Evolutionary conservation across 2,329 filamentous ascomycete genomes (phyloP), one percentile per base, ranked within the genome.

Genomic region (Pestalotiopsis fici): DNA sequence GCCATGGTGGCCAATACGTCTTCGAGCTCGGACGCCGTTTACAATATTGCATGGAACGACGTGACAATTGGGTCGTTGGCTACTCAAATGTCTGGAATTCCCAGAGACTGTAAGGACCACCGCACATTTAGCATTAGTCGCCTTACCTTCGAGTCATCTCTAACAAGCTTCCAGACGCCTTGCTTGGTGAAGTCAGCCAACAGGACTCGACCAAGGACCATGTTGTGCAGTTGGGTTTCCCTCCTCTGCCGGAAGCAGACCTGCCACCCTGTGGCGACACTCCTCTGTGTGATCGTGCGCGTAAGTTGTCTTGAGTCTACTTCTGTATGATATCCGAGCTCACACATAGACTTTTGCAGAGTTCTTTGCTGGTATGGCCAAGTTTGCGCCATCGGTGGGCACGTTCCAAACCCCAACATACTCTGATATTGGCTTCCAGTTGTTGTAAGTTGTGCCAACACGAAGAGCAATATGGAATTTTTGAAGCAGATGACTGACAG

Each of bases 401-500:
- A 73, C 74, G 0, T 73, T 69, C 37, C 70, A 71, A 27, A 72
- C 71, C 11, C 71, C 74, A 4, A 73, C 74, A 21, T 76, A 76
- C 64, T 76, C 74, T 15, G 75, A 76, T 54, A 73, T 76, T 60
- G 74, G 69, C 35, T 76, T 76, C 31, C 74, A 76, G 60, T 66
- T 76, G 11, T 70, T 76, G 74, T 76, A 67, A 72, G 66, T 74
- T 76, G 5, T 77, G 73, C 0, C 74, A 76, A 0, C 71, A 71
- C 23, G 7, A 47, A 28, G 12, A 31, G 28, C 18, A 31, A 37
- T 18, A 3, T 31, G 27, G 6, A 21, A 57, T 13, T 21, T 7
- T 27, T 27, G 5, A 6, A 61, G 27, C n/a, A 1, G 80, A 81
- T 68, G 78, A 74, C 74, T 1, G 82, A 77, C 50, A 75, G 18